Conservation (phyloP, 1,284 basidiomycete species). For the Cryptococcus sp. region DNA sequence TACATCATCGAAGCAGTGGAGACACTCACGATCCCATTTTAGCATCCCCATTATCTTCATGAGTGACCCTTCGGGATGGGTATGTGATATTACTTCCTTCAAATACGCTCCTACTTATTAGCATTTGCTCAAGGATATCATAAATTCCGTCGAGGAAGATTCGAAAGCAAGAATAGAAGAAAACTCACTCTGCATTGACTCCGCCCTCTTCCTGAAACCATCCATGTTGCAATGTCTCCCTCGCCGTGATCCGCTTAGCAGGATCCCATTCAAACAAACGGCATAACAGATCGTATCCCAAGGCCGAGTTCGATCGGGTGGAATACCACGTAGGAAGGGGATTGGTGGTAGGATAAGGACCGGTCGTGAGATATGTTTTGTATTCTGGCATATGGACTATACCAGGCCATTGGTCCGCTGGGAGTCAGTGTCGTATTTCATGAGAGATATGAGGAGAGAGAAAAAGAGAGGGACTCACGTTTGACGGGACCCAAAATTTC, state of each 20-base stretch:
- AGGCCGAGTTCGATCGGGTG: conserved; percentile 51
- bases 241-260: conserved; percentile 74
- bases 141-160: background rate
- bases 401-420: conserved; percentile 76
- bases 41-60: conserved; percentile 52
- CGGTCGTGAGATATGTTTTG: conserved; percentile 72
- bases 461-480: conserved; percentile 52
- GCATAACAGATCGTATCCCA: conserved; percentile 76
- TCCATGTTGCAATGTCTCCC: conserved; percentile 69
- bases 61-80: conserved; percentile 51
- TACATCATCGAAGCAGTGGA: background rate
- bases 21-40: conserved; percentile 48
- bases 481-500: conserved; percentile 89
- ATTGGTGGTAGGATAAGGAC: conserved; percentile 46
- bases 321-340: conserved; percentile 63
- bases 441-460: background rate
- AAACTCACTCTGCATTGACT: conserved; percentile 45
- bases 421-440: conserved; percentile 1
- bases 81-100: conserved; percentile 48
- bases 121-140: background rate
- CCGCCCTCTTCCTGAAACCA: conserved; percentile 53
- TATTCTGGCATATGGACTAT: conserved; percentile 86
- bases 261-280: conserved; percentile 86
- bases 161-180: background rate
- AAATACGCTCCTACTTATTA: conserved; percentile 38